These are phyloP conservation scores for Podaxis sp. DNA, from an alignment of 768 basidiomycete genomes.

Conservation along the genomic window DNA sequence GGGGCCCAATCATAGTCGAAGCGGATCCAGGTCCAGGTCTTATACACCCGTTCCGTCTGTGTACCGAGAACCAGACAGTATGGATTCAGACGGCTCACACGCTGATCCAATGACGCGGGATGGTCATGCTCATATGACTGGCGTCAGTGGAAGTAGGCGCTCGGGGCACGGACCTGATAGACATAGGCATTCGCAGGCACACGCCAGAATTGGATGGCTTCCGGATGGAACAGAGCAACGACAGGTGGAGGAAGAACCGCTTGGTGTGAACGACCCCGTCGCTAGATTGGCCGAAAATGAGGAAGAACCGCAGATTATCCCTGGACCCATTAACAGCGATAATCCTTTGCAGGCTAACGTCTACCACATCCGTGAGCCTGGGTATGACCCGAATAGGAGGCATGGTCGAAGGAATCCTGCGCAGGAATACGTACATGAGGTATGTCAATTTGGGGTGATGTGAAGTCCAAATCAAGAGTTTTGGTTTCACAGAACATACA, in stretches of 20 bases:
- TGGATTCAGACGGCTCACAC: constrained; percentile 5
- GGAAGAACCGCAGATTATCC: constrained; percentile 6
- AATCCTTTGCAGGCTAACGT: constrained; percentile 1
- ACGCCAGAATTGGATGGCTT: constrained; percentile 2
- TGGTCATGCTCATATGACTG: background rate
- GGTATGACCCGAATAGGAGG: background rate
- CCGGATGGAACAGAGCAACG: background rate
- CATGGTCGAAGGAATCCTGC: background rate
- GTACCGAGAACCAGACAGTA: constrained; percentile 22
- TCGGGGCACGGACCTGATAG: constrained; percentile 3
- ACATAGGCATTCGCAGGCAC: background rate
- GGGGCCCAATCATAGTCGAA: background rate
- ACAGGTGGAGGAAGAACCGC: background rate
- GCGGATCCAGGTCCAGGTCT: constrained; percentile 18
- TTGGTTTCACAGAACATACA: background rate
- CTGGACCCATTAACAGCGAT: constrained; percentile 1
- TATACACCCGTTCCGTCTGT: constrained; percentile 33
- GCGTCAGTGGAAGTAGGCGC: constrained; percentile 1
- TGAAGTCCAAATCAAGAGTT: background rate
- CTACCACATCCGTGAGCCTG: constrained; percentile 1
- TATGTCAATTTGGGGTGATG: background rate
- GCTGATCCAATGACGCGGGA: background rate
- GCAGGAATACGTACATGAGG: background rate
- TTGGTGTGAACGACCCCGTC: background rate
- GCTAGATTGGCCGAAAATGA: background rate